A percentile compares a stretch with the other conserved stretches of the same genome.
Conservation (phyloP, 1,284 basidiomycete species). For the Clitocybe nebularis region DNA sequence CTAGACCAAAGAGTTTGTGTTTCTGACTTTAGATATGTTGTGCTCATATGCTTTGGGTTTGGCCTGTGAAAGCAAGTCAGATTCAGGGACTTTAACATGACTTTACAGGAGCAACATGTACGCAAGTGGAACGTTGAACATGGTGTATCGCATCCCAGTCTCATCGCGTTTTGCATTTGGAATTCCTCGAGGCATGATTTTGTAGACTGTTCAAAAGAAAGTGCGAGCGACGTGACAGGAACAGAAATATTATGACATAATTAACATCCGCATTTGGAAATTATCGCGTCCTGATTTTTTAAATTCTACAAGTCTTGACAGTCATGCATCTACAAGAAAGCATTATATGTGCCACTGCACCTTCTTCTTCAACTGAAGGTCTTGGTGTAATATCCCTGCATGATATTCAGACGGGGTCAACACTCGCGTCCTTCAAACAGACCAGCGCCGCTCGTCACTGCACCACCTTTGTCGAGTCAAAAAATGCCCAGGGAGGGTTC, state of each 20-base stretch:
- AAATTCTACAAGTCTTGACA: no score
- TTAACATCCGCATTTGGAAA: no score
- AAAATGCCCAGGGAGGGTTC: constrained; percentile 67
- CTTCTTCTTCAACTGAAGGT: constrained; percentile 44
- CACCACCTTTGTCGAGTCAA: constrained; percentile 58
- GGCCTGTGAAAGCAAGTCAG: constrained; percentile 45
- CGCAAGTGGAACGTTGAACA: constrained; percentile 75
- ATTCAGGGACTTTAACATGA: no score
- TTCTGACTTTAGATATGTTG: constrained; percentile 70
- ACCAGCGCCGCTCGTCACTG: constrained; percentile 56
- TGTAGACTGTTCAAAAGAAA: no score
- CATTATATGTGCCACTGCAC: constrained; percentile 57
- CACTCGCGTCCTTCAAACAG: constrained; percentile 75
- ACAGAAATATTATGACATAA: background rate
- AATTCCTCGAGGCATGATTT: constrained; percentile 74
- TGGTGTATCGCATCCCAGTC: constrained; percentile 72
- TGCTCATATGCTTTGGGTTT: constrained; percentile 74
- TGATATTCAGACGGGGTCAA: constrained; percentile 67
- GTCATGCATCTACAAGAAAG: constrained; percentile 65
- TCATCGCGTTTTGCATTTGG: constrained; percentile 77
- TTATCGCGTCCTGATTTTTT: no score
- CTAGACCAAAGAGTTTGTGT: constrained; percentile 68
- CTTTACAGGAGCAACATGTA: constrained; percentile 32
- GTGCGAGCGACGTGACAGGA: no score
- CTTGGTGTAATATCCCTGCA: constrained; percentile 63